Base-by-base conservation (phyloP, 2,329 filamentous ascomycete species). In the Paecilomyces variotii region DNA sequence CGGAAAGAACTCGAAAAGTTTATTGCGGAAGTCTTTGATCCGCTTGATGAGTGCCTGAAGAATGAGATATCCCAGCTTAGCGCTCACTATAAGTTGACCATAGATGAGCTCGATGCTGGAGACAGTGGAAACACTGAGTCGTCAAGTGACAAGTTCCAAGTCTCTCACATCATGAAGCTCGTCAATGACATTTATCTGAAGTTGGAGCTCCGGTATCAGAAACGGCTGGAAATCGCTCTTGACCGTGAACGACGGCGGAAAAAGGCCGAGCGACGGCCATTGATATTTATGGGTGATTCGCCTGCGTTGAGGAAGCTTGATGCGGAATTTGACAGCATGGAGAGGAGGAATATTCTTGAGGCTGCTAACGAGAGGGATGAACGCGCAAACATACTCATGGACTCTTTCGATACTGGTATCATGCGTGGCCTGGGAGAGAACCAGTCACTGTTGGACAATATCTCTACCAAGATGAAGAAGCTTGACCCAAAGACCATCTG, bases 221-320 rank as follows among this genome's bases (percentile, higher is more conserved):
- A 79, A 59, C 74, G 80, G 11, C 75, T 79, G 2, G 74, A 78
- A 30, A 76, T 80, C 35, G 76, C 81, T 4, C 67, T 82, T 19
- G 81, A 84, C 61, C 78, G 81, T 49, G 82, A 84, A 64, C 77
- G 76, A 53, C 74, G 80, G 14, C 78, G 82, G 56, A 84, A 83
- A 69, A 79, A 77, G 63, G 79, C 81, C 0, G 80, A 84, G 62
- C 73, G 79, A 55, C 77, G 78, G 59, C 80, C 78, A 25, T 75
- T 78, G 32, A 80, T 82, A 26, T 78, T 80, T 56, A 74, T 78
- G 53, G 81, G 81, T 25, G 78, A 84, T 62, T 79, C 80, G 24
- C 67, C 71, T 3, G 77, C 77, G 51, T 74, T 84, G 62, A 83
- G 80, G 65, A 71, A 72, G 28, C 67, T 84, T 9, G 75, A 78